Conservation (phyloP, 2,329 filamentous ascomycete genomes). For the Venturia effusa region DNA sequence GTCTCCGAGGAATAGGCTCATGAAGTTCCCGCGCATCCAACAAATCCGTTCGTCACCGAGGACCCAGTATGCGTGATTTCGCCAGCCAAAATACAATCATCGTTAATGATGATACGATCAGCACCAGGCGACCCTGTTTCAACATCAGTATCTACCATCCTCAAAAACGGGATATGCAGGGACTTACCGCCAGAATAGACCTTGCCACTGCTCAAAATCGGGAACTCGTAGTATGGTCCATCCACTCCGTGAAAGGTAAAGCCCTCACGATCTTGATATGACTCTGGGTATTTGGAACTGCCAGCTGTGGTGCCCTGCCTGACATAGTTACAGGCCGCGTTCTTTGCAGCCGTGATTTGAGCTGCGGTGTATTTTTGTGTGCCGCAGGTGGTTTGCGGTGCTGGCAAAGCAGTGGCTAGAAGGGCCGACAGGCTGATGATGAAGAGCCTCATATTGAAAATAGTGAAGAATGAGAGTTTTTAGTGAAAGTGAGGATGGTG, state of each 20-base stretch:
- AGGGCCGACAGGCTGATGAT: background rate
- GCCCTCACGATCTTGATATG: conserved; percentile 52
- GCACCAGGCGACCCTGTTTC: conserved; percentile 48
- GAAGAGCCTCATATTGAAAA: background rate
- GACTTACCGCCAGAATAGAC: conserved; percentile 45
- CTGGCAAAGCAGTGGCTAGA: background rate
- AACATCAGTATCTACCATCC: conserved; percentile 5
- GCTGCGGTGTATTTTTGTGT: background rate
- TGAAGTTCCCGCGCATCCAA: conserved; percentile 42
- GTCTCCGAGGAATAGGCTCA: background rate
- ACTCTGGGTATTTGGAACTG: conserved; percentile 43
- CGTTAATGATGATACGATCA: conserved; percentile 56
- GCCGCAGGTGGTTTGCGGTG: conserved; percentile 1
- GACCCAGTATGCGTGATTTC: conserved; percentile 62
- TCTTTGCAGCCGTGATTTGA: conserved; percentile 36
- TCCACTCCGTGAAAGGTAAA: conserved; percentile 45
- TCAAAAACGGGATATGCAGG: background rate
- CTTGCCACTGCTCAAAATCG: conserved; percentile 38
- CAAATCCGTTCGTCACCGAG: conserved; percentile 52
- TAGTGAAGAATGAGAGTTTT: background rate
- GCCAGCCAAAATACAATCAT: conserved; percentile 45
- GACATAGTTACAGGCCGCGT: conserved; percentile 43
- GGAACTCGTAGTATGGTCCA: conserved; percentile 55
- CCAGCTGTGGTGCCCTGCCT: conserved; percentile 26
- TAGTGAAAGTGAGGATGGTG: background rate